Conservation (phyloP, 2,329 filamentous ascomycete species). For the Xylariales sp. region DNA sequence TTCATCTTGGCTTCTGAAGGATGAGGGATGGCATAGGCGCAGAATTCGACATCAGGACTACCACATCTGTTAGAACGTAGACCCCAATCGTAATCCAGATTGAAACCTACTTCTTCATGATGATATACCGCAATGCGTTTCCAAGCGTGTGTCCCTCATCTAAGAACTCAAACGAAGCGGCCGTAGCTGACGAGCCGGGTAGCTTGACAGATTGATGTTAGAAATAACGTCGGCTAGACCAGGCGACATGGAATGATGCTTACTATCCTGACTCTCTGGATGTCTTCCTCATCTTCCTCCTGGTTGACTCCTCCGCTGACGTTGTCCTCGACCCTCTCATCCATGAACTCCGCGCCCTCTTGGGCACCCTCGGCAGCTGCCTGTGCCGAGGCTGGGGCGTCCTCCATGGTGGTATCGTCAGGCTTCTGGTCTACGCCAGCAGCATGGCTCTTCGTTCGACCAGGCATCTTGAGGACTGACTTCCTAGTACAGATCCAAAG, state of each 20-base stretch:
- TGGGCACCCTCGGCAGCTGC: constrained; percentile 26
- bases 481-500: too few relatives aligned
- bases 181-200: constrained; percentile 77
- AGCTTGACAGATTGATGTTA: constrained; percentile 48
- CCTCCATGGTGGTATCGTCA: constrained; percentile 25
- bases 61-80: constrained; percentile 14
- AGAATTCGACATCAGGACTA: constrained; percentile 95
- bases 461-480: constrained; percentile 6
- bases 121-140: constrained; percentile 88
- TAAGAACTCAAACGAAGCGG: constrained; percentile 91
- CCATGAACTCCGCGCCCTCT: constrained; percentile 23
- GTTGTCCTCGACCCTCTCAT: constrained; percentile 15
- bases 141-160: constrained; percentile 94
- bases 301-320: too few relatives aligned
- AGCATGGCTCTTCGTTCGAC: constrained; percentile 7
- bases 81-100: neutral
- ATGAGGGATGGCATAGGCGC: constrained; percentile 95
- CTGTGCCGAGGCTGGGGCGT: constrained; percentile 26
- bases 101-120: constrained; percentile 91
- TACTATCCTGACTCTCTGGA: constrained; percentile 61
- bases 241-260: constrained; percentile 16
- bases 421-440: too few relatives aligned
- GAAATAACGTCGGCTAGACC: neutral
- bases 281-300: constrained; percentile 33
- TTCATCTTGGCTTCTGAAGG: constrained; percentile 97